phyloP scores from a whole-genome alignment of 768 basidiomycete species.

The Boletales sp. region DNA sequence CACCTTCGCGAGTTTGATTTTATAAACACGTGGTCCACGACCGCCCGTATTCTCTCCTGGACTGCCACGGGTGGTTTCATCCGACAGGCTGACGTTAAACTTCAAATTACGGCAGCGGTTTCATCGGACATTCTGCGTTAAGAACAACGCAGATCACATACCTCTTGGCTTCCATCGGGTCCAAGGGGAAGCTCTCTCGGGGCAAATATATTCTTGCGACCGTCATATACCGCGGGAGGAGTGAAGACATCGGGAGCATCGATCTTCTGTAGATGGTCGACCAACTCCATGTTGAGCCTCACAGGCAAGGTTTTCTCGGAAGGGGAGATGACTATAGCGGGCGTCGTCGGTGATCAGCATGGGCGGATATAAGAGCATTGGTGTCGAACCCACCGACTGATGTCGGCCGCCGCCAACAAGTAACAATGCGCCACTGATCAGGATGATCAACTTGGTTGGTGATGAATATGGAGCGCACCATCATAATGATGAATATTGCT shows the following conservation, averaged over 20 bases:
- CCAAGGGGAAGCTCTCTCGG: conserved; percentile 59
- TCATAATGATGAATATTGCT: conserved; percentile 74
- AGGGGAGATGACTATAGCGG: conserved; percentile 52
- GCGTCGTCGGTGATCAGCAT: conserved; percentile 12
- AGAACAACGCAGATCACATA: conserved; percentile 20
- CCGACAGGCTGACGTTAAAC: conserved; percentile 59
- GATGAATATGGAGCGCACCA: conserved; percentile 47
- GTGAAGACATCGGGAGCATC: conserved; percentile 66
- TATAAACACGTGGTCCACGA: conserved; percentile 60
- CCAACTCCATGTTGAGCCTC: conserved; percentile 66
- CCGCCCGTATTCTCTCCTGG: conserved; percentile 31
- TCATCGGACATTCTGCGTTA: neutral
- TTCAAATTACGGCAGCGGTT: conserved; percentile 25
- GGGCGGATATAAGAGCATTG: neutral
- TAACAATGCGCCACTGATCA: conserved; percentile 15
- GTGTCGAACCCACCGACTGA: conserved; percentile 19
- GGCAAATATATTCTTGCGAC: conserved; percentile 73
- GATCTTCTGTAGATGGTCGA: conserved; percentile 55
- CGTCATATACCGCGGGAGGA: conserved; percentile 73
- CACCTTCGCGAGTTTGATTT: conserved; percentile 56
- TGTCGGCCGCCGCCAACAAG: neutral
- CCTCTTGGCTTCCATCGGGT: conserved; percentile 48
- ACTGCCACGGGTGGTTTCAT: conserved; percentile 33
- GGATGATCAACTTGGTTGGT: conserved; percentile 7
- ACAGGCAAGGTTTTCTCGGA: conserved; percentile 68